Percentiles rank a stretch among this genome's conserved stretches.
phyloP scores from a whole-genome alignment of 2,329 filamentous ascomycete genomes.

The Exophiala dermatitidis region DNA sequence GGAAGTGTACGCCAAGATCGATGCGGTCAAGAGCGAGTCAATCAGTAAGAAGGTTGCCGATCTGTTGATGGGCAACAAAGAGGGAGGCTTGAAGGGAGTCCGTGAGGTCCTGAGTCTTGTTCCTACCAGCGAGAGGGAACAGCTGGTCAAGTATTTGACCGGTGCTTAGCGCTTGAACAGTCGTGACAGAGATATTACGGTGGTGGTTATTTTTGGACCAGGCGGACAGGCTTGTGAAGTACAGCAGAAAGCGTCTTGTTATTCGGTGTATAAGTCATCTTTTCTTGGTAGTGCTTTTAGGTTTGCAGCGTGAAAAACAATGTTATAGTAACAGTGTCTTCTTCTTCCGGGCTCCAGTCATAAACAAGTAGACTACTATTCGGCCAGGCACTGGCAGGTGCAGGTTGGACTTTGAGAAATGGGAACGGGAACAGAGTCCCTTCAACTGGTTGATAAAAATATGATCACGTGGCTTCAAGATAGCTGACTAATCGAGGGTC shows the following conservation, averaged over 20 bases:
- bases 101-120: slow-evolving; percentile 78
- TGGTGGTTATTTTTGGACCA: not conserved
- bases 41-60: slow-evolving; percentile 63
- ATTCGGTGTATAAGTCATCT: not conserved
- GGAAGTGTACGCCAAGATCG: slow-evolving; percentile 73
- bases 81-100: slow-evolving; percentile 73
- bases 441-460: no score
- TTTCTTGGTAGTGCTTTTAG: not conserved
- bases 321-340: not conserved
- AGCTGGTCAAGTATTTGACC: slow-evolving; percentile 56
- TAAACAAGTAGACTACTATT: no score
- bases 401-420: no score
- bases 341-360: not conserved
- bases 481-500: no score
- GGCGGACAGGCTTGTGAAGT: not conserved
- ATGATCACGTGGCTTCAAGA: no score
- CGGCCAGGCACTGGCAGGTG: not conserved
- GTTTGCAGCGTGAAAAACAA: slow-evolving; percentile 5
- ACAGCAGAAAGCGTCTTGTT: no score
- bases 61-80: slow-evolving; percentile 58
- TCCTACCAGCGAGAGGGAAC: slow-evolving; percentile 80
- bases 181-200: no score
- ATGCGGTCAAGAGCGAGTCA: slow-evolving; percentile 70
- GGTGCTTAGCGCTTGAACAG: slow-evolving; percentile 10
- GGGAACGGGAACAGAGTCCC: no score